Percentiles rank a stretch among this genome's conserved stretches.
Evolutionary conservation across 2,329 filamentous ascomycete genomes (phyloP).

Genomic region (Cryphonectria carpinicola): DNA sequence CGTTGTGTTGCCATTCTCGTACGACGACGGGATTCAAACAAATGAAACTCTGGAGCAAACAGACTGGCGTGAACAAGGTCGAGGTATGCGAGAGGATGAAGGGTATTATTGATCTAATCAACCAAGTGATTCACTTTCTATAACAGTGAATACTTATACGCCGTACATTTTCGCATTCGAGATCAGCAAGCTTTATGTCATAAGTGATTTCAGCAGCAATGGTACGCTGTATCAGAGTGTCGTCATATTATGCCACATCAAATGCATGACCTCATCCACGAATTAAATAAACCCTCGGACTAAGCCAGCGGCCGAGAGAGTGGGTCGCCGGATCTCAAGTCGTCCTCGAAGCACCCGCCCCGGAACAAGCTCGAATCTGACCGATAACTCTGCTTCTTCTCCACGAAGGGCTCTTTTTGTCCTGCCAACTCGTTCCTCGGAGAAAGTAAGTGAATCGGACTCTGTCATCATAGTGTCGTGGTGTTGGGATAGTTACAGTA

Average conservation of each 20-base stretch:
- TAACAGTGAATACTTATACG: neutral
- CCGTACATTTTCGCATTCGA: neutral
- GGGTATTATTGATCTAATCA: neutral
- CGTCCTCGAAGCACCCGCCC: neutral
- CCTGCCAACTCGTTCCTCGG: neutral
- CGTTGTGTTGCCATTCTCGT: conserved; percentile 27
- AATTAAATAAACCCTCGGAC: neutral
- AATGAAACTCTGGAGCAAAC: neutral
- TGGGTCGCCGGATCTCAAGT: conserved; percentile 2
- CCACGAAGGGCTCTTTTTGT: neutral
- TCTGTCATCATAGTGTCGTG: neutral
- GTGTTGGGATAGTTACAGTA: neutral
- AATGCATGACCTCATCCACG: conserved; percentile 14
- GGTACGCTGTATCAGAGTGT: conserved; percentile 4
- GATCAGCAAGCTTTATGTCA: conserved; percentile 9
- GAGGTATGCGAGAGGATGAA: neutral
- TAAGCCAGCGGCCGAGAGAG: conserved; percentile 2
- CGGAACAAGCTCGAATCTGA: neutral
- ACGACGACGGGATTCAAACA: too few relatives aligned
- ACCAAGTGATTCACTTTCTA: neutral
- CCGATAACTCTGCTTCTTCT: neutral
- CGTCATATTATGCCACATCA: conserved; percentile 1
- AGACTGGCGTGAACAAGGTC: neutral
- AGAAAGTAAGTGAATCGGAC: neutral
- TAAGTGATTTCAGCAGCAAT: neutral